Evolutionary conservation across 352 stramenopile species (phyloP), one percentile per base, ranked within the genome.

Genomic region (Pilasporangium apinafurcum): DNA sequence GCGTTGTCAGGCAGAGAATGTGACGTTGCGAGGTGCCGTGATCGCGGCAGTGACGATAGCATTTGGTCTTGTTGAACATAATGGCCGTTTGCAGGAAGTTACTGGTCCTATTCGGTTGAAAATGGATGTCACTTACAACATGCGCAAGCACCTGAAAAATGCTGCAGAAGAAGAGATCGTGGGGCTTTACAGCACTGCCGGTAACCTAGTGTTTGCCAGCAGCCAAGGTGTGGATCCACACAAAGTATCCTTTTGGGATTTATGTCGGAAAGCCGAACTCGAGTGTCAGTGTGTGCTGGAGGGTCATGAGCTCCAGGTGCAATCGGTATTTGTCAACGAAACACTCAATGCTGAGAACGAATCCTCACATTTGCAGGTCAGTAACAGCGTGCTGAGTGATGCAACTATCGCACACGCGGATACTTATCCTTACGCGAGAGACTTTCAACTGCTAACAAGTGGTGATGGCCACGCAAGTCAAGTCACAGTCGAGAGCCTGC

Each of bases 301-400:
- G 9, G 51, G 62, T n/a, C 71, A 82, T 44, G 71, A 84, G 44
- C 51, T 82, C 41, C 74, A 76, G 41, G 57, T 84, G 32, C 72
- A 85, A 54, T 72, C 63, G 5, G 59, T 81, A 10, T 85, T 69
- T 43, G 61, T 78, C 14, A 71, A 85, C 37, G 72, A 85, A 52
- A 65, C 61, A 35, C 60, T 82, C 12, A 67, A 77, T 18, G 60
- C 55, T 5, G 62, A 67, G 18, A 68, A 66, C 37, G 37, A 39
- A 0, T 39, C 62, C 5, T 69, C 52, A 2, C 61, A 39, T 2
- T 42, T 85, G 2, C 27, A 34, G 5, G 72, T 78, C 18, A 30
- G 53, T 32, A 63, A 81, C 38, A 65, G 66, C 28, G 48, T 72
- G 4, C 47, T 81, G 29, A 78, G 66, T 34, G 72, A 85, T 34